Conservation (phyloP, 2,329 filamentous ascomycete genomes). For the Claviceps citrina region DNA sequence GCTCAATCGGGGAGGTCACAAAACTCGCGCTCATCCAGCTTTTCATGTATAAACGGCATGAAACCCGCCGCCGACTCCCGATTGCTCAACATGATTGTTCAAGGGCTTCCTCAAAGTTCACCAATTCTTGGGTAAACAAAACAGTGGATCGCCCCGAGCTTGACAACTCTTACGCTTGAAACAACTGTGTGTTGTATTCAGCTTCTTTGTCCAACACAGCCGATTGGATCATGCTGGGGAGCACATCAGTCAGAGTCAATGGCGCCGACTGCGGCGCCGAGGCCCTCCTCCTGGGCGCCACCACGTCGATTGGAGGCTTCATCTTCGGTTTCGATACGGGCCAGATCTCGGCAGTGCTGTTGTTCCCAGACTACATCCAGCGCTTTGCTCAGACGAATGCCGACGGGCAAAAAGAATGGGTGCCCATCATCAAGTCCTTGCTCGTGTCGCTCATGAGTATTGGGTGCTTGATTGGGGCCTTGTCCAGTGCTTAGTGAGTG, state of each 20-base stretch:
- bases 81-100: too few species aligned
- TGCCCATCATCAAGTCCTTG: slow-evolving; percentile 30
- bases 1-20: too few species aligned
- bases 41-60: too few species aligned
- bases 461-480: slow-evolving; percentile 38
- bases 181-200: too few species aligned
- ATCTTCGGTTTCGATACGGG: slow-evolving; percentile 50
- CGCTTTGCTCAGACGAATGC: slow-evolving; percentile 35
- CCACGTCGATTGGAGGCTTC: slow-evolving; percentile 44
- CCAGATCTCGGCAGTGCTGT: slow-evolving; percentile 37
- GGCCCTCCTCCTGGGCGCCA: slow-evolving; percentile 29
- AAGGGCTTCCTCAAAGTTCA: too few species aligned
- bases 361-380: slow-evolving; percentile 37
- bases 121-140: too few species aligned
- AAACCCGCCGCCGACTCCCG: too few species aligned
- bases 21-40: too few species aligned
- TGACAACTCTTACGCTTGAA: too few species aligned
- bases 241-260: slow-evolving; percentile 26
- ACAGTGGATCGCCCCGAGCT: too few species aligned
- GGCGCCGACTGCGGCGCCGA: slow-evolving; percentile 27
- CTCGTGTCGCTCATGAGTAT: slow-evolving; percentile 42
- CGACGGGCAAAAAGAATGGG: slow-evolving; percentile 24
- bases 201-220: too few species aligned
- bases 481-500: slow-evolving; percentile 32
- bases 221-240: too few species aligned